A percentile compares a stretch with the other conserved stretches of the same genome.
Evolutionary conservation across 495 filamentous ascomycete species (phyloP).

Genomic region (Lentithecium fluviatile): DNA sequence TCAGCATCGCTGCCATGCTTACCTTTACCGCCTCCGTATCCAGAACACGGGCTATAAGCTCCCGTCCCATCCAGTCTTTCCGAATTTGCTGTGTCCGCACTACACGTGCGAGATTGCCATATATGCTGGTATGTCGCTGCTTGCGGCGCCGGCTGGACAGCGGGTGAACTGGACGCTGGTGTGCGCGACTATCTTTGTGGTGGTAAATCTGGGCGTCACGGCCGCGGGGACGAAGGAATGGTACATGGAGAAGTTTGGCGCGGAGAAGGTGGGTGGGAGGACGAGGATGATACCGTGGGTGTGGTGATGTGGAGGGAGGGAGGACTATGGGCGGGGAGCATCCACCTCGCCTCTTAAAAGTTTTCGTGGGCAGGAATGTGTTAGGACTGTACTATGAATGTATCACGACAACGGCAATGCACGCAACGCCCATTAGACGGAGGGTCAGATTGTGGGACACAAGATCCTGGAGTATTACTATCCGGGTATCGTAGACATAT

Average conservation of each 20-base stretch:
- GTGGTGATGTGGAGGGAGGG: too few relatives aligned
- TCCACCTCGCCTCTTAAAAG: too few relatives aligned
- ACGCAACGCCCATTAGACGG: too few relatives aligned
- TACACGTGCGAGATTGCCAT: constrained; percentile 85
- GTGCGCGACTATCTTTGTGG: constrained; percentile 68
- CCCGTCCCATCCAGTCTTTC: constrained; percentile 70
- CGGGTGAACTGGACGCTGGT: constrained; percentile 72
- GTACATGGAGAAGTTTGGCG: constrained; percentile 80
- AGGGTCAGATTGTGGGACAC: too few relatives aligned
- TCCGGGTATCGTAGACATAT: too few relatives aligned
- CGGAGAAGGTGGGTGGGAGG: constrained; percentile 59
- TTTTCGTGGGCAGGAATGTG: too few relatives aligned
- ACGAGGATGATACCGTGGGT: constrained; percentile 84
- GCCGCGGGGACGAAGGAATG: constrained; percentile 74
- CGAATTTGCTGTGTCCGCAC: constrained; percentile 75
- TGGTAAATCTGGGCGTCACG: constrained; percentile 76
- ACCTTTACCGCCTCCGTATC: constrained; percentile 69
- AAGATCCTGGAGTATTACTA: too few relatives aligned
- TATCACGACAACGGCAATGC: too few relatives aligned
- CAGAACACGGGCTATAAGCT: constrained; percentile 67
- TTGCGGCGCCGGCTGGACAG: constrained; percentile 64
- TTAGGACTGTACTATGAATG: too few relatives aligned
- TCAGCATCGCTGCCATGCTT: constrained; percentile 78
- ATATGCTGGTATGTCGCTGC: constrained; percentile 73
- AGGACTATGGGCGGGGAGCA: too few relatives aligned